Percentiles rank a stretch among this genome's conserved stretches.
phyloP scores from a whole-genome alignment of 306 rosid genomes.

The Gastrolobium bilobum region DNA sequence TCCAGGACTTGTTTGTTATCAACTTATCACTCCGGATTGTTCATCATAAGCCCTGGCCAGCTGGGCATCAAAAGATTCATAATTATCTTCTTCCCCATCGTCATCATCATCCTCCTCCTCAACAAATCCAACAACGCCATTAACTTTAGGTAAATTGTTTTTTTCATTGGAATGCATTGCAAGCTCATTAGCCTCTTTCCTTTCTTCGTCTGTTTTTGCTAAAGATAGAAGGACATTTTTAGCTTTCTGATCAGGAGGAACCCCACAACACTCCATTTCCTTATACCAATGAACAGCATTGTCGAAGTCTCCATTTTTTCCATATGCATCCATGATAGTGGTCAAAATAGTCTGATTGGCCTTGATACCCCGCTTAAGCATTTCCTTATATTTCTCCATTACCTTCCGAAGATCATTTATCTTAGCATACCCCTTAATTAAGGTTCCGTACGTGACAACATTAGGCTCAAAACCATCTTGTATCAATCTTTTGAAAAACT shows the following conservation, averaged over 20 bases:
- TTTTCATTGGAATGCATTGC: slow-evolving; percentile 51
- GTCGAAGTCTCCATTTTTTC: slow-evolving; percentile 78
- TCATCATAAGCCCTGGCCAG: slow-evolving; percentile 42
- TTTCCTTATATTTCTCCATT: slow-evolving; percentile 78
- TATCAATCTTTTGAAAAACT: slow-evolving; percentile 76
- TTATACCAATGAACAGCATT: slow-evolving; percentile 89
- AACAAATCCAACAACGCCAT: slow-evolving; percentile 39
- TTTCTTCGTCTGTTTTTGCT: slow-evolving; percentile 74
- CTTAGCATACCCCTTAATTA: slow-evolving; percentile 90
- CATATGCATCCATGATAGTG: slow-evolving; percentile 90
- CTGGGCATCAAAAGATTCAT: slow-evolving; percentile 53
- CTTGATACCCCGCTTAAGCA: slow-evolving; percentile 69
- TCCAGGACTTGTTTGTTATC: slow-evolving; percentile 46
- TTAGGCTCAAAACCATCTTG: slow-evolving; percentile 85
- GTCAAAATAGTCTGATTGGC: slow-evolving; percentile 78
- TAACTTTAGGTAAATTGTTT: slow-evolving; percentile 45
- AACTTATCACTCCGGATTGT: slow-evolving; percentile 38
- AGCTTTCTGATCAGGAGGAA: slow-evolving; percentile 86
- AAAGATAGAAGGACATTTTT: slow-evolving; percentile 82
- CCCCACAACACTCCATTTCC: slow-evolving; percentile 76
- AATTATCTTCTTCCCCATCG: slow-evolving; percentile 37
- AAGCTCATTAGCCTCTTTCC: slow-evolving; percentile 67
- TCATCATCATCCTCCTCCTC: slow-evolving; percentile 53
- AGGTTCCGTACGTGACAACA: slow-evolving; percentile 80
- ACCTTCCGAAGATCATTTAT: slow-evolving; percentile 70